Base-by-base conservation (phyloP, 371 early-diverging fungal species). In the Mucor irregularis region DNA sequence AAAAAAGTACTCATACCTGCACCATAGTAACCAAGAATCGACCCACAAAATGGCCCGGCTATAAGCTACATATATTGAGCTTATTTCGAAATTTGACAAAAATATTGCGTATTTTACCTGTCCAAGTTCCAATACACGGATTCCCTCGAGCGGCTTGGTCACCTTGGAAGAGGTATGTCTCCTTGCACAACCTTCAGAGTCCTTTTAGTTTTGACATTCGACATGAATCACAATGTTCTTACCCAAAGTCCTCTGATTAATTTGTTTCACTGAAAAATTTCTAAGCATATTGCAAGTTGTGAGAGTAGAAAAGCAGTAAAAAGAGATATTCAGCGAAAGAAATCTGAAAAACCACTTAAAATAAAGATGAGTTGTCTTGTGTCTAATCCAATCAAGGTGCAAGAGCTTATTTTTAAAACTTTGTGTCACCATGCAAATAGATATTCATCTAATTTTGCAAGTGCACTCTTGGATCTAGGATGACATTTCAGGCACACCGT, bases 31-130 rank as follows among this genome's bases (percentile, higher is more conserved):
- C 81, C 81, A 7, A 80, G 62, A 44, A 82, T 75, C 2, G 78
- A 76, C 19, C 76, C 82, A 52, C 77, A 76, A 54, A 78, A 82
- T 5, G 82, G 82, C 7, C 82, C 82, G 9, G 82, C 82, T 45
- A 82, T 68, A 19, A 82, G 62, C 78, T 81, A 62, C 39, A 19
- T 40, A 39, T 4, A 14, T 3, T 25, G 14, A 51, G 4, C 0
- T 9, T 31, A 22, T 16, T 9, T 13, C 30, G 5, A 9, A 14
- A 17, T 10, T 5, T 7, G 14, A n/a, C 33, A 35, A n/a, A n/a
- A n/a, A n/a, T 26, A 17, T 21, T 16, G 28, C n/a, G 7, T 29
- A 17, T 9, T 16, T 45, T 68, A 74, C 81, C 69, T 81, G 78
- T 13, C 82, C 82, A 4, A 82, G 54, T 57, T 79, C 80, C 10